phyloP scores from a whole-genome alignment of 495 filamentous ascomycete genomes.

The Trichoderma erinaceum region DNA sequence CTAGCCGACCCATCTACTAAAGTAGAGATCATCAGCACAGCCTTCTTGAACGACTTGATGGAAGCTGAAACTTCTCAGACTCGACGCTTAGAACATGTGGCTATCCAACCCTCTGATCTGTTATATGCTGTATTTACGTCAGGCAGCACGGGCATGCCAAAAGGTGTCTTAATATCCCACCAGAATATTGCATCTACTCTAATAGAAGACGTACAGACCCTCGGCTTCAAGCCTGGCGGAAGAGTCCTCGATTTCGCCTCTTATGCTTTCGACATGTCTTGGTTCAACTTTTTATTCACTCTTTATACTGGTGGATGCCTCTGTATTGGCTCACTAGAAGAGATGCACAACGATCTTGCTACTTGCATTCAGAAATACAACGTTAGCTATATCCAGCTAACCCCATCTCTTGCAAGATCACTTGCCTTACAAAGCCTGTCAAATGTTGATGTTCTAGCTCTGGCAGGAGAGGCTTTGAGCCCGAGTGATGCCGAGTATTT shows the following conservation, averaged over 20 bases:
- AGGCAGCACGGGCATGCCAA: conserved; percentile 28
- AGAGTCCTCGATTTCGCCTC: not conserved
- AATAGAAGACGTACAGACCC: not conserved
- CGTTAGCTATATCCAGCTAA: not conserved
- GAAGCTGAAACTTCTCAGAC: not conserved
- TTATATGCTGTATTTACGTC: conserved; percentile 39
- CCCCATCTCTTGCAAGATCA: not conserved
- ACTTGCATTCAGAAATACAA: not conserved
- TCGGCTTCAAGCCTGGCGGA: not conserved
- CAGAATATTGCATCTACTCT: not conserved
- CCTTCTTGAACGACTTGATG: not conserved
- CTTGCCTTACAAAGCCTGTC: not conserved
- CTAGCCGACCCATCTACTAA: not conserved
- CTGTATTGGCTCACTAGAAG: not conserved
- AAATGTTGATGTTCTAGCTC: not conserved
- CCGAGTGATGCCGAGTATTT: not conserved
- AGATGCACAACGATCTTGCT: not conserved
- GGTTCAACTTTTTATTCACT: not conserved
- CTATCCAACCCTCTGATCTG: conserved; percentile 34
- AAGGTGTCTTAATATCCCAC: conserved; percentile 41
- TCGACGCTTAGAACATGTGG: not conserved
- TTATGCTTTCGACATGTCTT: not conserved
- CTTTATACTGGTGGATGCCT: not conserved
- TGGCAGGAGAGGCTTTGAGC: not conserved
- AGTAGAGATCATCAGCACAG: not conserved